Conservation (phyloP, 257 asterid genomes). For the Salvia splendens region DNA sequence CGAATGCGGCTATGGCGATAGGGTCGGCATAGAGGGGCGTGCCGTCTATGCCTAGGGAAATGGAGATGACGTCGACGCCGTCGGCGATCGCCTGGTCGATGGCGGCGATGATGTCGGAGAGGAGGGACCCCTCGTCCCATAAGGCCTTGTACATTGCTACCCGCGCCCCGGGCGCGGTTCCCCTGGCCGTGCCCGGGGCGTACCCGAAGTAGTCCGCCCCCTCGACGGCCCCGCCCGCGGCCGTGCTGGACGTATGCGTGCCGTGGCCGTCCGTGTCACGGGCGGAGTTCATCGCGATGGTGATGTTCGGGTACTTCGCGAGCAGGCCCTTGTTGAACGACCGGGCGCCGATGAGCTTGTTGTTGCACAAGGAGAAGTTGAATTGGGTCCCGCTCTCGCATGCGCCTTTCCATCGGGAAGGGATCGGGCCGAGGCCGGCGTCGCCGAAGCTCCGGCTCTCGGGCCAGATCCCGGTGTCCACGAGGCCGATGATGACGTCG, state of each 20-base stretch:
- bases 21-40: constrained; percentile 50
- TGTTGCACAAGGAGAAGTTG: constrained; percentile 63
- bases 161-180: constrained; percentile 64
- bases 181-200: constrained; percentile 58
- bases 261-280: constrained; percentile 77
- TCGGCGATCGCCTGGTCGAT: constrained; percentile 64
- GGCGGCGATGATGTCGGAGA: constrained; percentile 68
- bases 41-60: constrained; percentile 59
- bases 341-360: constrained; percentile 72
- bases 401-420: constrained; percentile 63
- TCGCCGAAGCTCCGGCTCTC: constrained; percentile 68
- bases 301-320: constrained; percentile 52
- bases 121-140: constrained; percentile 53
- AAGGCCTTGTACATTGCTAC: constrained; percentile 70
- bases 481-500: constrained; percentile 60
- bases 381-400: constrained; percentile 66
- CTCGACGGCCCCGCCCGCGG: constrained; percentile 54
- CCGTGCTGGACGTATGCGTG: constrained; percentile 76
- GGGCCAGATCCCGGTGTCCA: constrained; percentile 82
- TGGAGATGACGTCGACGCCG: constrained; percentile 61
- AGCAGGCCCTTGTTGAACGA: constrained; percentile 63
- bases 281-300: constrained; percentile 57
- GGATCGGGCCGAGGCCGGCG: constrained; percentile 50
- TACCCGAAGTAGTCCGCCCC: constrained; percentile 63
- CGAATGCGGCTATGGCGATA: constrained; percentile 61